Conservation (phyloP, 2,329 filamentous ascomycete species). For the Epicoccum nigrum region DNA sequence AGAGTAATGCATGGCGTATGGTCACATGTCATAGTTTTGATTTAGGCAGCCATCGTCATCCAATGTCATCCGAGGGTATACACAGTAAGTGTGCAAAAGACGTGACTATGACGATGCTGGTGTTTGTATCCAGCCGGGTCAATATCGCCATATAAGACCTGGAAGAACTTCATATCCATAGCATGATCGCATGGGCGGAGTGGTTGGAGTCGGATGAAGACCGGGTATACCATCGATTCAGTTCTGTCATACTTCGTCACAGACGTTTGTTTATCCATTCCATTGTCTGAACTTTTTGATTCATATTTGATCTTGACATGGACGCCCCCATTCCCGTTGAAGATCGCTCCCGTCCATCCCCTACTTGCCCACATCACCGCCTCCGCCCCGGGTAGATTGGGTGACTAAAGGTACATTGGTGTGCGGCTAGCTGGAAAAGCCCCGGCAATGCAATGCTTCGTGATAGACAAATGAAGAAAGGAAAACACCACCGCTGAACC, state of each 20-base stretch:
- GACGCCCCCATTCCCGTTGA: constrained; percentile 49
- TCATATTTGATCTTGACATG: constrained; percentile 50
- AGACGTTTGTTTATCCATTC: constrained; percentile 27
- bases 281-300: constrained; percentile 49
- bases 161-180: too few relatives aligned
- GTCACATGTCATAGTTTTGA: too few relatives aligned
- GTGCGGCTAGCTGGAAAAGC: constrained; percentile 47
- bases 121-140: too few relatives aligned
- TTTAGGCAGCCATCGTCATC: background rate
- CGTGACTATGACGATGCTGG: too few relatives aligned
- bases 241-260: constrained; percentile 24
- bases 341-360: constrained; percentile 45
- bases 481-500: constrained; percentile 39
- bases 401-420: constrained; percentile 49
- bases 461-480: constrained; percentile 48
- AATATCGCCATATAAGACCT: too few relatives aligned
- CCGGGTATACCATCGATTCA: constrained; percentile 20
- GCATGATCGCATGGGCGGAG: background rate
- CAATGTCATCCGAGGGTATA: background rate
- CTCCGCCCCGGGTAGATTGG: constrained; percentile 40
- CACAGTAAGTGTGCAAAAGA: background rate
- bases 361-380: constrained; percentile 40
- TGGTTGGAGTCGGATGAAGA: background rate
- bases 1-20: too few relatives aligned
- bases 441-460: constrained; percentile 51